Base-by-base conservation (phyloP, 495 filamentous ascomycete species). In the Penicillium paradoxum region DNA sequence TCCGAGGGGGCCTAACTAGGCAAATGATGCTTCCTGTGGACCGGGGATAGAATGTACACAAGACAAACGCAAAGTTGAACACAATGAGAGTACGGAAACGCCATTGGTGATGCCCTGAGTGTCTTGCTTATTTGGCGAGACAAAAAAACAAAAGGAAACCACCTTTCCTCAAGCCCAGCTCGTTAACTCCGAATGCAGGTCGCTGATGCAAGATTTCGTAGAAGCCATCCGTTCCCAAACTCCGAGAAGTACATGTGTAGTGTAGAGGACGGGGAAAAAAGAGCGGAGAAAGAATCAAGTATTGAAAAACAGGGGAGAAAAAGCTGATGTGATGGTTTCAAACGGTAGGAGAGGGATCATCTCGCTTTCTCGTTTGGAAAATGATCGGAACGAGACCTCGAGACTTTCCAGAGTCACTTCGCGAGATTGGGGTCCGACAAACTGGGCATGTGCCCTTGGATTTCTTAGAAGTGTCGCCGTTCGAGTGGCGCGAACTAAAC, bases 321-420 rank as follows among this genome's bases (percentile, higher is more conserved):
- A 40, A 24, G 13, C 13, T 3, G 39, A 15, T n/a, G 3, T 9
- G 24, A 24, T 24, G 19, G 39, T 6, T 44, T 15, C 15, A 10
- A 10, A 13, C 8, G 6, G 15, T 8, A 17, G 2, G 15, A 27
- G 41, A n/a, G 25, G 30, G 10, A 15, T 24, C 36, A 10, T 29
- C 34, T 24, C 49, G 24, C 30, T 57, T 68, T 51, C 52, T 73
- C 0, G 79, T 83, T 59, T 73, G 73, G 24, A 87, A 54, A 62
- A 87, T 87, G 18, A 89, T 65, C 0, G 79, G 75, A 40, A 82
- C 79, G 25, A 77, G 17, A 55, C 66, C 44, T 54, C 15, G 25
- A 4, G 65, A 56, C 66, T 77, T 58, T 60, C 65, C 49, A 41
- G 55, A 33, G 53, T 13, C 61, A 78, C 64, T 58, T 30, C 64